A percentile compares a stretch with the other conserved stretches of the same genome.
Conservation (phyloP, 2,329 filamentous ascomycete genomes). For the Aspergillus tamarii region DNA sequence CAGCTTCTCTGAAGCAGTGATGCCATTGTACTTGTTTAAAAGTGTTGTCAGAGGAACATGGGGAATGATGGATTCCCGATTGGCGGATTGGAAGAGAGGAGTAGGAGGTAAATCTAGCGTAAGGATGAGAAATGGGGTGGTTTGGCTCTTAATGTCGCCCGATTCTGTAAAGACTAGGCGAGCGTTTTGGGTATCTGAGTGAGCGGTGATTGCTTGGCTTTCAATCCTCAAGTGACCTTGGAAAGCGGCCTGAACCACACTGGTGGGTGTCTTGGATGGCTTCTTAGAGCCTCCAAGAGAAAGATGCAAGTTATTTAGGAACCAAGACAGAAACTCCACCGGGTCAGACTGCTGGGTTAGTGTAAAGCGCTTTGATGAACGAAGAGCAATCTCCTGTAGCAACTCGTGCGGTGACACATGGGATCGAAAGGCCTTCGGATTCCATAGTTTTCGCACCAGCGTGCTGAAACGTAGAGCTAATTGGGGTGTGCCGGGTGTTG, state of each 20-base stretch:
- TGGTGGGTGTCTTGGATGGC: slow-evolving; percentile 65
- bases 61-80: slow-evolving; percentile 94
- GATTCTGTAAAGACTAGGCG: slow-evolving; percentile 92
- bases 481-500: slow-evolving; percentile 65
- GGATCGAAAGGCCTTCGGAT: slow-evolving; percentile 90
- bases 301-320: slow-evolving; percentile 92
- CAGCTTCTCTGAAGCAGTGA: slow-evolving; percentile 83
- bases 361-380: slow-evolving; percentile 89
- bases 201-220: slow-evolving; percentile 89
- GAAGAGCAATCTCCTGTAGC: slow-evolving; percentile 88
- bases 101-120: slow-evolving; percentile 90
- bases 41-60: slow-evolving; percentile 73
- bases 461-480: slow-evolving; percentile 86
- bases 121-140: slow-evolving; percentile 83
- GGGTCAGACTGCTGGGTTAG: slow-evolving; percentile 91
- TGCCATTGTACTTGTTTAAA: slow-evolving; percentile 89
- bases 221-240: slow-evolving; percentile 91
- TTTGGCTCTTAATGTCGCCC: slow-evolving; percentile 74
- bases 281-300: slow-evolving; percentile 89
- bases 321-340: slow-evolving; percentile 96
- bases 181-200: slow-evolving; percentile 78
- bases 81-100: slow-evolving; percentile 92
- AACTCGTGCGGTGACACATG: slow-evolving; percentile 98
- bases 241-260: slow-evolving; percentile 89
- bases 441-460: slow-evolving; percentile 96